Conservation (phyloP, 1,284 basidiomycete genomes). For the Ganoderma sinense region DNA sequence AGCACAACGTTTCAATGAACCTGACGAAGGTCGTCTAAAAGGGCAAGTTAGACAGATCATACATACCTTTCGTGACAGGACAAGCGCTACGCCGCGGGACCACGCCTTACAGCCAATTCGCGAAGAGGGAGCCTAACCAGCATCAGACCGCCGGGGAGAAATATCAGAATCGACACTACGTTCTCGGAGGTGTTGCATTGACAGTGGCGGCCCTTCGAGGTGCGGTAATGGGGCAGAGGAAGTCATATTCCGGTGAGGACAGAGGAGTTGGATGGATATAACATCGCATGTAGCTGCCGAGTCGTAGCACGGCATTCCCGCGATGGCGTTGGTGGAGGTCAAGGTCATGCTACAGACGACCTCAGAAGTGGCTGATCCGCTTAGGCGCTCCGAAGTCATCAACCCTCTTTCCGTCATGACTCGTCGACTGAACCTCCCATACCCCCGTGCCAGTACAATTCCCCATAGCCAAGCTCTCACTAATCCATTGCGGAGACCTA, state of each 20-base stretch:
- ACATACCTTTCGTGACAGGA: not conserved
- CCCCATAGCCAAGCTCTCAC: not conserved
- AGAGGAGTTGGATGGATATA: not conserved
- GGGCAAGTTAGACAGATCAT: not conserved
- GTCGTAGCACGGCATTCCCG: not conserved
- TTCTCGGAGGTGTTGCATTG: not conserved
- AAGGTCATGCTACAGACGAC: not conserved
- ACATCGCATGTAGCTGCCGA: not conserved
- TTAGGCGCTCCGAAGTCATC: constrained; percentile 12
- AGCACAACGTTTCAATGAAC: no score
- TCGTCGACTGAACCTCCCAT: no score
- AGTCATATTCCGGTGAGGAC: not conserved
- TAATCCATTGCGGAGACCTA: not conserved
- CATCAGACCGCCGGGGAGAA: no score
- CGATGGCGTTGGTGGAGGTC: constrained; percentile 5
- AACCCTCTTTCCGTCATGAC: no score
- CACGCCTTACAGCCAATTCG: not conserved
- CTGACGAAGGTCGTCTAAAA: not conserved
- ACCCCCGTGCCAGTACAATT: no score
- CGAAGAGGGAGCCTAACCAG: no score
- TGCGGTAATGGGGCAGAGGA: not conserved
- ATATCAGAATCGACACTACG: no score
- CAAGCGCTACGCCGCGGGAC: not conserved
- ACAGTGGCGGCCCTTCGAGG: constrained; percentile 25
- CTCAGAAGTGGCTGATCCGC: constrained; percentile 5